A percentile compares a stretch with the other conserved stretches of the same genome.
These are phyloP conservation scores for Fusarium udum DNA, from an alignment of 2,329 filamentous ascomycete genomes.

Conservation along the genomic window DNA sequence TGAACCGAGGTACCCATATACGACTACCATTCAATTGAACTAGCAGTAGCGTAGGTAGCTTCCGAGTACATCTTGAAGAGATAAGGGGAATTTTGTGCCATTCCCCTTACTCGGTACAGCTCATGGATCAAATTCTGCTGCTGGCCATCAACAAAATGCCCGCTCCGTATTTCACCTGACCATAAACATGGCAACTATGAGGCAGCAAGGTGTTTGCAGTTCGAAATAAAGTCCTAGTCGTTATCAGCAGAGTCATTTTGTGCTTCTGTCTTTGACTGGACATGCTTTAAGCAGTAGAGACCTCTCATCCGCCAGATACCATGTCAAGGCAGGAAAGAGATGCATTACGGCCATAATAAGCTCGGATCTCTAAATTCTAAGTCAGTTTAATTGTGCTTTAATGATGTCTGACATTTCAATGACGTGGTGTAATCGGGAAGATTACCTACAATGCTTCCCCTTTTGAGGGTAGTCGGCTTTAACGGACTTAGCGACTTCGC, in stretches of 20 bases:
- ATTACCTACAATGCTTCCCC: neutral
- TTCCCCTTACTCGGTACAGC: accelerated
- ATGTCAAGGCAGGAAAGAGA: neutral
- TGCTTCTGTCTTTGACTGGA: neutral
- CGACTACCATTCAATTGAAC: accelerated
- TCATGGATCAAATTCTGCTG: too few relatives aligned
- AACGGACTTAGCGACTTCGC: neutral
- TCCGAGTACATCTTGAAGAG: too few relatives aligned
- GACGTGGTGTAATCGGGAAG: too few relatives aligned
- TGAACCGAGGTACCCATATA: neutral
- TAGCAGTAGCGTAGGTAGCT: accelerated
- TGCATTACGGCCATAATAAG: too few relatives aligned
- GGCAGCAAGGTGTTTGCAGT: accelerated
- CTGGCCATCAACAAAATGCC: neutral
- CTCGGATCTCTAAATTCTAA: accelerated
- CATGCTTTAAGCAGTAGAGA: neutral
- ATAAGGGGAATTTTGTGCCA: neutral
- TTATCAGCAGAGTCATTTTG: accelerated
- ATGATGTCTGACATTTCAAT: neutral
- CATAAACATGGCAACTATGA: accelerated
- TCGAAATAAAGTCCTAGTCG: accelerated
- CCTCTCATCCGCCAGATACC: neutral
- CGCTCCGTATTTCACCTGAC: neutral
- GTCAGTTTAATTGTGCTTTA: accelerated
- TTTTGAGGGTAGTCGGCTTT: neutral